Percentiles rank a stretch among this genome's conserved stretches.
phyloP scores from a whole-genome alignment of 169 alveolate species.

The Eimeria maxima region DNA sequence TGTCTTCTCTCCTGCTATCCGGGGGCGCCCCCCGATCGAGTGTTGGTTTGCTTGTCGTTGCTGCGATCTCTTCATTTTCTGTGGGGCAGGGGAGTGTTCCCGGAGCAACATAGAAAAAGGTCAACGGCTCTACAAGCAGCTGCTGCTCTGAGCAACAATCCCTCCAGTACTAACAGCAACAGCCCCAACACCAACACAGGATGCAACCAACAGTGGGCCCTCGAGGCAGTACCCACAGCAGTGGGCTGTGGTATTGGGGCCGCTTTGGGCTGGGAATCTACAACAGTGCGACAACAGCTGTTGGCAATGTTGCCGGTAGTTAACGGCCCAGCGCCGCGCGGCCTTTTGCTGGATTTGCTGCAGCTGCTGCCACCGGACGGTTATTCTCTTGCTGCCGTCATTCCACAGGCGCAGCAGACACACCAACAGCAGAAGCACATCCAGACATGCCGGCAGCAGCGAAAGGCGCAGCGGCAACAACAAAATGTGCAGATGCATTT shows the following conservation, averaged over 20 bases:
- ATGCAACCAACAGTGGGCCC: not conserved
- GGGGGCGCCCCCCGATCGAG: conserved; percentile 49
- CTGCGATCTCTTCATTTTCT: conserved; percentile 11
- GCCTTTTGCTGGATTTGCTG: conserved; percentile 39
- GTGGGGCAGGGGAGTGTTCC: conserved; percentile 13
- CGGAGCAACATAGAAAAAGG: not conserved
- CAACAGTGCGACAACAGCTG: conserved; percentile 18
- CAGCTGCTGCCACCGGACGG: not conserved
- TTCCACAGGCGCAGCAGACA: not conserved
- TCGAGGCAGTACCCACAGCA: not conserved
- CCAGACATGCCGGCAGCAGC: not conserved
- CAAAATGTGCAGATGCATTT: not conserved
- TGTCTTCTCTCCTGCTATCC: conserved; percentile 62
- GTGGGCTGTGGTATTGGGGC: conserved; percentile 14
- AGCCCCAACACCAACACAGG: not conserved
- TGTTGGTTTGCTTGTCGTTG: conserved; percentile 1
- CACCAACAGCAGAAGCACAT: not conserved
- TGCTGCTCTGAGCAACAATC: not conserved
- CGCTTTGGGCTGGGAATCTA: conserved; percentile 23
- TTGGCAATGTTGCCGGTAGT: conserved; percentile 51
- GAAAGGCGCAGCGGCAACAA: not conserved
- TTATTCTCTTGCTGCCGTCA: not conserved
- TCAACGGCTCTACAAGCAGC: conserved; percentile 26
- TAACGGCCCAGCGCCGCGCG: conserved; percentile 25
- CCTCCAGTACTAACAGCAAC: conserved; percentile 1